Percentiles rank a stretch among this genome's conserved stretches.
These are phyloP conservation scores for Clathrus columnatus DNA, from an alignment of 768 basidiomycete genomes.

Conservation along the genomic window DNA sequence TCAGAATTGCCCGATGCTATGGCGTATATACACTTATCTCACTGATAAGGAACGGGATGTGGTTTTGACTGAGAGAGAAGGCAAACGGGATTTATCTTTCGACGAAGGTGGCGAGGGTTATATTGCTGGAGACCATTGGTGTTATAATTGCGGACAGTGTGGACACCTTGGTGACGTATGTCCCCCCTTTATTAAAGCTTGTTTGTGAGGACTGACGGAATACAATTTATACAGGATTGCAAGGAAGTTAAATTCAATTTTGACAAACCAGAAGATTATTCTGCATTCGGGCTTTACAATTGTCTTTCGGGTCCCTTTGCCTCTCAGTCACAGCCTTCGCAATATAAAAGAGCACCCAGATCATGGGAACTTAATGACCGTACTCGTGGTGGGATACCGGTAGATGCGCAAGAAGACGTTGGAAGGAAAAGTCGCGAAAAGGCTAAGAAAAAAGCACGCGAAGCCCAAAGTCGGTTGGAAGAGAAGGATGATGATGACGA, in stretches of 20 bases:
- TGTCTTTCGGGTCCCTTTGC: slow-evolving; percentile 59
- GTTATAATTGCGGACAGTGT: slow-evolving; percentile 65
- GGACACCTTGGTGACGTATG: slow-evolving; percentile 79
- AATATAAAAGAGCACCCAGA: slow-evolving; percentile 28
- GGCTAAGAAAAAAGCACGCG: slow-evolving; percentile 46
- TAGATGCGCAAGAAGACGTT: slow-evolving; percentile 45
- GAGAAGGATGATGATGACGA: slow-evolving; percentile 44
- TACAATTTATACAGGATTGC: slow-evolving; percentile 46
- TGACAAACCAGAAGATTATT: slow-evolving; percentile 42
- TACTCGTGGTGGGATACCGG: slow-evolving; percentile 38
- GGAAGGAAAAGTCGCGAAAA: slow-evolving; percentile 58
- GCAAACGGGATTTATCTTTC: slow-evolving; percentile 39
- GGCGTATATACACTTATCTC: slow-evolving; percentile 73
- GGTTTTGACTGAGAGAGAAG: slow-evolving; percentile 38
- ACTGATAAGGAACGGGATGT: slow-evolving; percentile 40
- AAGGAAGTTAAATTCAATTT: slow-evolving; percentile 31
- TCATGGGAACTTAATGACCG: slow-evolving; percentile 35
- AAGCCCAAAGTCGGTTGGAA: slow-evolving; percentile 34
- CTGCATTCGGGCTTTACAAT: slow-evolving; percentile 62
- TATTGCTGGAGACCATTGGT: slow-evolving; percentile 67
- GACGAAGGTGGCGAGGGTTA: slow-evolving; percentile 75
- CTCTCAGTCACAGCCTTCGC: slow-evolving; percentile 24
- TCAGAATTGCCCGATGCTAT: slow-evolving; percentile 77
- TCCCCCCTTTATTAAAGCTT: slow-evolving; percentile 9
- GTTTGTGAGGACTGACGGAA: not conserved